These are phyloP conservation scores for Colletotrichum incanum DNA, from an alignment of 2,329 filamentous ascomycete genomes.

Conservation along the genomic window DNA sequence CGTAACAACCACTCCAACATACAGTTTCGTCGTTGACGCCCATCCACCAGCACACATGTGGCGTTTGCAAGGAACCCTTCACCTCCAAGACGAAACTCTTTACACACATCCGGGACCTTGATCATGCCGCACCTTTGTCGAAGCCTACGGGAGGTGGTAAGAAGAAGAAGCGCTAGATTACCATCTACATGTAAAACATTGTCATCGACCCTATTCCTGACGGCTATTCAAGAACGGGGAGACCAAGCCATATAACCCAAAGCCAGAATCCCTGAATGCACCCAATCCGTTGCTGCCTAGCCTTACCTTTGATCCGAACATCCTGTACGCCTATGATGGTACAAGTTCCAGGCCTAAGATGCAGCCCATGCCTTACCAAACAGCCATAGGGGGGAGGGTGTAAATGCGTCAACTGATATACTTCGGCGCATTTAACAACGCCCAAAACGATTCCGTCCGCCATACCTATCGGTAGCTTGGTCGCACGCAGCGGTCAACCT, in stretches of 20 bases:
- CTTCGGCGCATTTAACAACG: background rate
- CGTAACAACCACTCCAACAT: conserved; percentile 12
- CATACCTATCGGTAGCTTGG: background rate
- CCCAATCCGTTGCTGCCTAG: background rate
- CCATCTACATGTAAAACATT: background rate
- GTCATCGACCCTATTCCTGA: background rate
- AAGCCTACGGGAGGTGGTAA: conserved; percentile 46
- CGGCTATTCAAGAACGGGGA: background rate
- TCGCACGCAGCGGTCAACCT: background rate
- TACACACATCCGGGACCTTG: conserved; percentile 76
- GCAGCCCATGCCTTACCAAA: background rate
- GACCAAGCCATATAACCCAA: background rate
- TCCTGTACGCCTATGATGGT: conserved; percentile 6
- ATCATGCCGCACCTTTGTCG: conserved; percentile 70
- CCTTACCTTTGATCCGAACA: background rate
- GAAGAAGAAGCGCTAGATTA: conserved; percentile 56
- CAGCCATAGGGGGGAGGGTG: background rate
- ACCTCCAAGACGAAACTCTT: conserved; percentile 81
- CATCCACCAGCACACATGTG: conserved; percentile 58
- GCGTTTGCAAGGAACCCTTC: conserved; percentile 62
- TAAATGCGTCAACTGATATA: conserved; percentile 1
- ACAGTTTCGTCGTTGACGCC: conserved; percentile 4
- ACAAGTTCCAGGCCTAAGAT: background rate
- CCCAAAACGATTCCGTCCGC: background rate
- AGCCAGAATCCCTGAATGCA: background rate